Conservation (phyloP, 768 basidiomycete genomes). For the Royoungia palumana region DNA sequence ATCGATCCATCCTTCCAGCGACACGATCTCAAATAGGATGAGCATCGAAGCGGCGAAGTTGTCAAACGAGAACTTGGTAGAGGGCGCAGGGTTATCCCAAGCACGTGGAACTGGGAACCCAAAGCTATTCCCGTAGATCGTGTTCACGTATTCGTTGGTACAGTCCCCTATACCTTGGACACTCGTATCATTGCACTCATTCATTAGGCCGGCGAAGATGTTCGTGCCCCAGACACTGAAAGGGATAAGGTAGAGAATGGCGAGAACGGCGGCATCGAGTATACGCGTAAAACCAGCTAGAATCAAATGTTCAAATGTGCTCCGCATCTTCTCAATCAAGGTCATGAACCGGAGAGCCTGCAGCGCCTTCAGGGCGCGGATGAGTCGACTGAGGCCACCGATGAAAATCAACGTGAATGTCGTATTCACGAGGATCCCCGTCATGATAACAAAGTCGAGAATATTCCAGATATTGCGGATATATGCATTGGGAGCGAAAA, state of each 20-base stretch:
- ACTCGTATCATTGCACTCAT: slow-evolving; percentile 72
- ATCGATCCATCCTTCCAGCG: slow-evolving; percentile 95
- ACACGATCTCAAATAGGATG: slow-evolving; percentile 95
- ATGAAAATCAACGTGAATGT: slow-evolving; percentile 69
- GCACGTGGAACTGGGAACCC: slow-evolving; percentile 75
- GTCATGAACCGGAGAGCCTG: slow-evolving; percentile 89
- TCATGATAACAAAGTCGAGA: slow-evolving; percentile 83
- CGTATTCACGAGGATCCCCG: slow-evolving; percentile 72
- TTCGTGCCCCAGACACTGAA: slow-evolving; percentile 94
- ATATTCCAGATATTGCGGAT: slow-evolving; percentile 89
- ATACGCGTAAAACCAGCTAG: slow-evolving; percentile 84
- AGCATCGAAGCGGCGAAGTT: slow-evolving; percentile 77
- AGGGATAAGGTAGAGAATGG: slow-evolving; percentile 88
- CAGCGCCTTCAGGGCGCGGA: slow-evolving; percentile 82
- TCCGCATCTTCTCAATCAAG: slow-evolving; percentile 79
- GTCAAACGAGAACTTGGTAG: slow-evolving; percentile 87
- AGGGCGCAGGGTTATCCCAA: slow-evolving; percentile 86
- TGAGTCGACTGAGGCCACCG: slow-evolving; percentile 76
- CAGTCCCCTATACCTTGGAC: slow-evolving; percentile 59
- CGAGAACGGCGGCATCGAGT: slow-evolving; percentile 84
- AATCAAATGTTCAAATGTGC: slow-evolving; percentile 83
- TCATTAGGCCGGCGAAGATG: slow-evolving; percentile 85
- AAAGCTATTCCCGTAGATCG: slow-evolving; percentile 57
- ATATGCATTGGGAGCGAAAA: slow-evolving; percentile 91
- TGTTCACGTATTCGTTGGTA: slow-evolving; percentile 67